Conservation (phyloP, 2,329 filamentous ascomycete genomes). For the Phoma sp. region DNA sequence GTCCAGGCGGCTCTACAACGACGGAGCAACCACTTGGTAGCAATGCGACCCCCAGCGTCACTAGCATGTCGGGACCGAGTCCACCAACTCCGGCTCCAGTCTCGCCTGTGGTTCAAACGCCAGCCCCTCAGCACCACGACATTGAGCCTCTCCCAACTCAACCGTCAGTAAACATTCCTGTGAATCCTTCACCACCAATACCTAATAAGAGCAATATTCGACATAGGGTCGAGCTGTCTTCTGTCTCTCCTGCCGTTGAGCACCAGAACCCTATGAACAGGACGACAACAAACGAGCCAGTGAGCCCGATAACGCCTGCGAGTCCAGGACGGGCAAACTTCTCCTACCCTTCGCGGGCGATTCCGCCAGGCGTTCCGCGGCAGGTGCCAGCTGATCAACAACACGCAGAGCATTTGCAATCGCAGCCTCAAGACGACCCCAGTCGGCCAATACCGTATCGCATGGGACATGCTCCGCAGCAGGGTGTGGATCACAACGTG, state of each 20-base stretch:
- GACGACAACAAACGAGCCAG: constrained; percentile 25
- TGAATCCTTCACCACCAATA: constrained; percentile 38
- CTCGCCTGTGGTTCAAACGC: constrained; percentile 7
- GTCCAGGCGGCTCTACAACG: constrained; percentile 43
- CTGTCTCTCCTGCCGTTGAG: constrained; percentile 42
- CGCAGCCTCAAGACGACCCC: constrained; percentile 16
- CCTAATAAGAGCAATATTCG: constrained; percentile 46
- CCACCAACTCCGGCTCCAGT: constrained; percentile 40
- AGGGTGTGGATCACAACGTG: constrained; percentile 10
- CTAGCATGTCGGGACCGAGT: constrained; percentile 42
- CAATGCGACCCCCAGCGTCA: constrained; percentile 32
- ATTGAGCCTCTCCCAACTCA: constrained; percentile 19
- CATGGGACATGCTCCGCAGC: constrained; percentile 26
- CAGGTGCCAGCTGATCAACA: constrained; percentile 28
- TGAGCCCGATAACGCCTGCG: constrained; percentile 34
- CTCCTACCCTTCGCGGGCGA: constrained; percentile 43
- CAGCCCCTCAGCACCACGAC: constrained; percentile 7
- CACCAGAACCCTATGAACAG: constrained; percentile 42
- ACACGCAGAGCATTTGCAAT: constrained; percentile 11
- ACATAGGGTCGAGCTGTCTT: constrained; percentile 43
- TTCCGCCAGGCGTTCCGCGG: constrained; percentile 41
- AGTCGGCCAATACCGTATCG: constrained; percentile 31
- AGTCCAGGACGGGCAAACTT: constrained; percentile 43
- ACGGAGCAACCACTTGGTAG: constrained; percentile 36
- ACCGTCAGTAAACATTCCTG: constrained; percentile 18